Conservation (phyloP, 78 protist genomes). For the Mantamonas sphyraenae region DNA sequence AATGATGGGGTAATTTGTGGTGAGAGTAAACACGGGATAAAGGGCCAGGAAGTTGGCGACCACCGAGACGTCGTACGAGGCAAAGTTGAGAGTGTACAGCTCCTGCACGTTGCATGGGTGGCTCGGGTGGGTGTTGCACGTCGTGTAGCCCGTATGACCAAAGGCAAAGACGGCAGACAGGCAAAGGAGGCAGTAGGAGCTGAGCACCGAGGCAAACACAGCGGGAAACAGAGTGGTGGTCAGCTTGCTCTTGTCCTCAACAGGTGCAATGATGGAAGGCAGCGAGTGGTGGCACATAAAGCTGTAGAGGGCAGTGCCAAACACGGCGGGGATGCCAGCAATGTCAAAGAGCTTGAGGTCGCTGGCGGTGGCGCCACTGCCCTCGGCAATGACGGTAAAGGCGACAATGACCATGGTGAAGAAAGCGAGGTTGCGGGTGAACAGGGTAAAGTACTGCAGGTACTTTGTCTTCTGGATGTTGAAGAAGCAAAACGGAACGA, state of each 20-base stretch:
- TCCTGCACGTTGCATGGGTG: slow-evolving; percentile 24
- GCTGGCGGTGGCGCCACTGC: slow-evolving; percentile 28
- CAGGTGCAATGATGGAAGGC: slow-evolving; percentile 43
- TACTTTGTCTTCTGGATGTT: slow-evolving; percentile 55
- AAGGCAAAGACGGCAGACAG: slow-evolving; percentile 55
- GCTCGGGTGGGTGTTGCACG: too few species aligned
- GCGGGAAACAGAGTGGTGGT: slow-evolving; percentile 19
- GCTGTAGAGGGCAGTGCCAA: slow-evolving; percentile 50
- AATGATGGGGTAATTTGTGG: slow-evolving; percentile 62
- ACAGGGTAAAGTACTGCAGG: slow-evolving; percentile 47
- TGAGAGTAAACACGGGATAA: slow-evolving; percentile 59
- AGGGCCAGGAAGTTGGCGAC: slow-evolving; percentile 40
- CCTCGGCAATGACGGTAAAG: slow-evolving; percentile 29
- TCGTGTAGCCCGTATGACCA: too few species aligned
- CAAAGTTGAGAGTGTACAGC: slow-evolving; percentile 20
- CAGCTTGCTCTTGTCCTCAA: slow-evolving; percentile 27
- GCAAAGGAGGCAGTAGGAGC: slow-evolving; percentile 36
- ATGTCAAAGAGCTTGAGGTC: slow-evolving; percentile 9
- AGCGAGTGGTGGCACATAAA: slow-evolving; percentile 64
- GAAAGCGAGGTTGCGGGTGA: slow-evolving; percentile 44
- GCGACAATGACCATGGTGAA: slow-evolving; percentile 55
- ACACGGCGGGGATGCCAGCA: slow-evolving; percentile 27
- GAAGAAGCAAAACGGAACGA: slow-evolving; percentile 27
- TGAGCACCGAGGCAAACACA: slow-evolving; percentile 30
- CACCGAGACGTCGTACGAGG: slow-evolving; percentile 36